Conservation (phyloP, 2,329 filamentous ascomycete species). For the Fusarium oxysporum region DNA sequence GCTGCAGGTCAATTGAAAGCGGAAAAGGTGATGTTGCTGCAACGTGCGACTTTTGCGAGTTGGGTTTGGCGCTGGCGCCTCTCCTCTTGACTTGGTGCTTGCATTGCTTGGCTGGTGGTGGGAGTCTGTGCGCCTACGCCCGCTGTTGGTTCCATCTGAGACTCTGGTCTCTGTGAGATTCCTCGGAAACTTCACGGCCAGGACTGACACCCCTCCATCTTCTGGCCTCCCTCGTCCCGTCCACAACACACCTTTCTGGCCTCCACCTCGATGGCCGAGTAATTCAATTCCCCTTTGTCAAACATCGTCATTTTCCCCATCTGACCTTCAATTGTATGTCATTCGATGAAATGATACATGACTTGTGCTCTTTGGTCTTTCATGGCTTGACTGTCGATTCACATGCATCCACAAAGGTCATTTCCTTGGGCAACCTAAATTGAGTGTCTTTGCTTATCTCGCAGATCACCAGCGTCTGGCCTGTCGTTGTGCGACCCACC, state of each 20-base stretch:
- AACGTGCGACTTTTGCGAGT: slow-evolving; percentile 34
- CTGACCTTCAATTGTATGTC: slow-evolving; percentile 14
- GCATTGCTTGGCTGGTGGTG: slow-evolving; percentile 24
- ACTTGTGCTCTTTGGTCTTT: slow-evolving; percentile 1
- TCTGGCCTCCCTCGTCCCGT: slow-evolving; percentile 23
- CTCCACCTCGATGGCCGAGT: neutral
- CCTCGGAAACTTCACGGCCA: slow-evolving; percentile 13
- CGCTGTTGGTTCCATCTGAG: slow-evolving; percentile 23
- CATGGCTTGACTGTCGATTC: neutral
- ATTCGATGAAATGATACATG: neutral
- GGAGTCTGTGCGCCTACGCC: slow-evolving; percentile 38
- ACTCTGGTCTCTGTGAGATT: neutral
- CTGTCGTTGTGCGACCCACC: slow-evolving; percentile 29
- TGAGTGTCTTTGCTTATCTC: slow-evolving; percentile 36
- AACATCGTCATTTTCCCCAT: slow-evolving; percentile 10
- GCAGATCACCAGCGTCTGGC: slow-evolving; percentile 27
- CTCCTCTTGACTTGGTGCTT: neutral
- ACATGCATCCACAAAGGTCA: neutral
- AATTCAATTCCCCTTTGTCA: slow-evolving; percentile 3
- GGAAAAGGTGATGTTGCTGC: slow-evolving; percentile 22
- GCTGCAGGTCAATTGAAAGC: slow-evolving; percentile 27
- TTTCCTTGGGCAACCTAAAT: neutral
- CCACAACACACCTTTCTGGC: slow-evolving; percentile 6
- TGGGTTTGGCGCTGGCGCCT: slow-evolving; percentile 15
- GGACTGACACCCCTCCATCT: slow-evolving; percentile 4